These are phyloP conservation scores for Aphanomyces cochlioides DNA, from an alignment of 352 stramenopile genomes.

Conservation along the genomic window DNA sequence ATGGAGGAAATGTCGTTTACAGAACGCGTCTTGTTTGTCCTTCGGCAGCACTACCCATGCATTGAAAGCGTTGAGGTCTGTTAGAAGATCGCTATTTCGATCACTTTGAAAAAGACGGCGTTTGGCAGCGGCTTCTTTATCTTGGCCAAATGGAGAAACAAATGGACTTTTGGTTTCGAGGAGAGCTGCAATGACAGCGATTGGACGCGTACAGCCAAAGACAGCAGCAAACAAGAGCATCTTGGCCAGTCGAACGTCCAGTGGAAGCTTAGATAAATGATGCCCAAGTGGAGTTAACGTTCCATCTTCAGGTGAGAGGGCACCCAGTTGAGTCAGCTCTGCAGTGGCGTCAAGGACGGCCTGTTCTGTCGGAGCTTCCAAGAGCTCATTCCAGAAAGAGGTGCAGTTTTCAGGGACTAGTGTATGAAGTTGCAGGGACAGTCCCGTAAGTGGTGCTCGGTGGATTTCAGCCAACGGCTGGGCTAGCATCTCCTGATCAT, in stretches of 20 bases:
- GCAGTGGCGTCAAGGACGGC: conserved; percentile 89
- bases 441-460: conserved; percentile 91
- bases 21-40: conserved; percentile 45
- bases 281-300: conserved; percentile 90
- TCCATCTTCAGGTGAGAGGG: conserved; percentile 48
- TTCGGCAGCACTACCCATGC: conserved; percentile 39
- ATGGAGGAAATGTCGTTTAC: conserved; percentile 61
- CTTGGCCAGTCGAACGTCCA: conserved; percentile 96
- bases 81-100: conserved; percentile 61
- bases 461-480: conserved; percentile 93
- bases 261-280: conserved; percentile 91
- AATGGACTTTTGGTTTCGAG: conserved; percentile 82
- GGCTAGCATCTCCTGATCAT: conserved; percentile 65
- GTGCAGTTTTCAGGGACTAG: conserved; percentile 53
- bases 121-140: conserved; percentile 61
- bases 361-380: conserved; percentile 88
- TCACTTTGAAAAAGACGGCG: conserved; percentile 49
- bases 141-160: conserved; percentile 63
- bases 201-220: conserved; percentile 83
- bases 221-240: conserved; percentile 94
- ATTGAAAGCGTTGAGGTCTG: conserved; percentile 74
- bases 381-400: conserved; percentile 55
- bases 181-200: conserved; percentile 65
- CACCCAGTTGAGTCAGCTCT: conserved; percentile 87
- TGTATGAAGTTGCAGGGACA: conserved; percentile 95